A percentile compares a stretch with the other conserved stretches of the same genome.
phyloP scores from a whole-genome alignment of 2,329 filamentous ascomycete genomes.

The Neurospora crassa region DNA sequence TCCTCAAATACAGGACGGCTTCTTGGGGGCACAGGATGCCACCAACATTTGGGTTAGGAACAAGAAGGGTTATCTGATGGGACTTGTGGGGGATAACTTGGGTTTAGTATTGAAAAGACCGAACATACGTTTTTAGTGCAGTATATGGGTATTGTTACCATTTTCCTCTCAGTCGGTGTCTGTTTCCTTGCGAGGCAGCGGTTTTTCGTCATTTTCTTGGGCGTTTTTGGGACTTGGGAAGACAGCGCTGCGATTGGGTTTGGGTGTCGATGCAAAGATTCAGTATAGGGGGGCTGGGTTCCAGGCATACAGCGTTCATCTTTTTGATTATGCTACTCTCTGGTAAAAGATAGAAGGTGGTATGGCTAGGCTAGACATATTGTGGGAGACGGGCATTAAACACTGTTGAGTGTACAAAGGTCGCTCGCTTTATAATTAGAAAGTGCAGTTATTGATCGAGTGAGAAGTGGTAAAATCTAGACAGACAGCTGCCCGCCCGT shows the following conservation, averaged over 20 bases:
- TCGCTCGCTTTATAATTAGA: not conserved
- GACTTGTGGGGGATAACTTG: not conserved
- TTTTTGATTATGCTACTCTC: not conserved
- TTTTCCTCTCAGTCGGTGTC: not conserved
- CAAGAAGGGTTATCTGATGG: not conserved
- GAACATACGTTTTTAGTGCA: not conserved
- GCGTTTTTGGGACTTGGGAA: not conserved
- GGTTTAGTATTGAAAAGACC: not conserved
- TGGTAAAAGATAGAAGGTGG: not conserved
- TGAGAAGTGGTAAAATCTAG: not conserved
- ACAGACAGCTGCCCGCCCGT: not conserved
- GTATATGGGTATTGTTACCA: not conserved
- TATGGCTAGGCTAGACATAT: not conserved
- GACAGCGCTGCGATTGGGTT: not conserved
- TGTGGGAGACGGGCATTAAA: not conserved
- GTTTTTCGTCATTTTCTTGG: not conserved
- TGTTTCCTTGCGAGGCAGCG: not conserved
- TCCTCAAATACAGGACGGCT: not conserved
- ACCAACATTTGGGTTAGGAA: not conserved
- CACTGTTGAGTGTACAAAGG: not conserved
- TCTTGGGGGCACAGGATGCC: not conserved
- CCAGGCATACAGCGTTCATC: not conserved
- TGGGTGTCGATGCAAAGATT: not conserved
- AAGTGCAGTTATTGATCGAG: not conserved
- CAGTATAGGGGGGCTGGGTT: not conserved